Evolutionary conservation across 164 flowering plant genomes (phyloP).

Genomic region (Nymphaea colorata): DNA sequence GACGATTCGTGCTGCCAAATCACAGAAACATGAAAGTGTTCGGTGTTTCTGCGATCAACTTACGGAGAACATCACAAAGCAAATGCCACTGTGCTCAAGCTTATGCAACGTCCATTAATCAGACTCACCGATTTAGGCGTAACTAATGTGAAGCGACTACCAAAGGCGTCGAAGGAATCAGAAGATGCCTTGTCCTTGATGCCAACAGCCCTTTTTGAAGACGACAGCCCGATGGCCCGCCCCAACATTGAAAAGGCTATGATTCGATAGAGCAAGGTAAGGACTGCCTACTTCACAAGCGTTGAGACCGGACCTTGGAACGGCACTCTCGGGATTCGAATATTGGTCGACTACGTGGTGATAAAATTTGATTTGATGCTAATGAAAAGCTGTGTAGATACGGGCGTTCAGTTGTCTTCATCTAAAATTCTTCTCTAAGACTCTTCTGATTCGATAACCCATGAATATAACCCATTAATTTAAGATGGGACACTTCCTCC

Average conservation of each 20-base stretch:
- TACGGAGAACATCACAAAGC: too few species aligned
- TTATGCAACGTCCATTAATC: too few species aligned
- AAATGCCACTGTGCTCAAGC: too few species aligned
- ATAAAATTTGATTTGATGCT: background rate
- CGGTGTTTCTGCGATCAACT: too few species aligned
- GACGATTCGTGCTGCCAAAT: too few species aligned
- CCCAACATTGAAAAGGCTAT: conserved; percentile 84
- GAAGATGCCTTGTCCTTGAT: conserved; percentile 59
- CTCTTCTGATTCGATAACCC: background rate
- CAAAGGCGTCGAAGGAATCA: background rate
- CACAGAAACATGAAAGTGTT: too few species aligned
- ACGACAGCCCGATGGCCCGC: conserved; percentile 85
- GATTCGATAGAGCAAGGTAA: conserved; percentile 48
- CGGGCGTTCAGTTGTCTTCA: background rate
- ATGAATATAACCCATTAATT: background rate
- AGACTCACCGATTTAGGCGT: too few species aligned
- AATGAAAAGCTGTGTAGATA: background rate
- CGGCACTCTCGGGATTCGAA: conserved; percentile 58
- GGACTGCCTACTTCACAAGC: conserved; percentile 36
- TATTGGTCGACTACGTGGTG: conserved; percentile 17
- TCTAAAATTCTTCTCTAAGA: background rate
- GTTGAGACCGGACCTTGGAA: conserved; percentile 35
- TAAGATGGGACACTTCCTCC: background rate
- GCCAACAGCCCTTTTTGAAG: conserved; percentile 64
- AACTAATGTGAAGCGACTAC: too few species aligned